A percentile compares a stretch with the other conserved stretches of the same genome.
phyloP scores from a whole-genome alignment of 805 yeast species.

The Pichia ethanolica region DNA sequence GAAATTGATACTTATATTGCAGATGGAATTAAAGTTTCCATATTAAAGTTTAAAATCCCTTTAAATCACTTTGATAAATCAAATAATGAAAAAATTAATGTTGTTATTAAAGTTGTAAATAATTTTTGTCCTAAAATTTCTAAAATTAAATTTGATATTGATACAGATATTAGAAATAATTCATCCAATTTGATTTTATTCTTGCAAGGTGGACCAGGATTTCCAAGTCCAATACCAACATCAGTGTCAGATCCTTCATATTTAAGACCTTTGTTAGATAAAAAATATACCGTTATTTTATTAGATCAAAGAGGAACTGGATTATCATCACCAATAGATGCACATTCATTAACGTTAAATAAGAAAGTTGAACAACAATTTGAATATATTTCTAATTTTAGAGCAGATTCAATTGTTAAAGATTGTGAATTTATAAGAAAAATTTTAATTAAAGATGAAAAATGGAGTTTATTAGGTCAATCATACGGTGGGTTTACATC shows the following conservation, averaged over 20 bases:
- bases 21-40: not conserved
- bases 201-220: conserved; percentile 53
- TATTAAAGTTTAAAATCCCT: not conserved
- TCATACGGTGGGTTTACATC: conserved; percentile 13
- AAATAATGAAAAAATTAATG: not conserved
- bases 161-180: not conserved
- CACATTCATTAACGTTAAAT: conserved; percentile 15
- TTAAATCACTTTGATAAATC: not conserved
- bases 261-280: conserved; percentile 14
- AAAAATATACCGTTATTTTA: conserved; percentile 25
- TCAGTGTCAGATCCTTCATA: conserved; percentile 12
- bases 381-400: conserved; percentile 35
- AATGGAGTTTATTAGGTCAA: conserved; percentile 42
- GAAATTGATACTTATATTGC: not conserved
- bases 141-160: conserved; percentile 35
- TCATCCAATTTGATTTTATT: conserved; percentile 29
- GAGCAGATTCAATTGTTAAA: conserved; percentile 46
- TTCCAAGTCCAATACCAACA: conserved; percentile 28
- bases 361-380: conserved; percentile 25
- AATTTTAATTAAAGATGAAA: conserved; percentile 21
- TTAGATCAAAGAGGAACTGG: conserved; percentile 63
- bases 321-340: conserved; percentile 39
- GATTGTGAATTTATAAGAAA: conserved; percentile 43
- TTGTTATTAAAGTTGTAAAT: not conserved
- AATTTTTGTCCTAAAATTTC: conserved; percentile 19